Conservation (phyloP, 139 green algal species). For the Chlorella sorokiniana region DNA sequence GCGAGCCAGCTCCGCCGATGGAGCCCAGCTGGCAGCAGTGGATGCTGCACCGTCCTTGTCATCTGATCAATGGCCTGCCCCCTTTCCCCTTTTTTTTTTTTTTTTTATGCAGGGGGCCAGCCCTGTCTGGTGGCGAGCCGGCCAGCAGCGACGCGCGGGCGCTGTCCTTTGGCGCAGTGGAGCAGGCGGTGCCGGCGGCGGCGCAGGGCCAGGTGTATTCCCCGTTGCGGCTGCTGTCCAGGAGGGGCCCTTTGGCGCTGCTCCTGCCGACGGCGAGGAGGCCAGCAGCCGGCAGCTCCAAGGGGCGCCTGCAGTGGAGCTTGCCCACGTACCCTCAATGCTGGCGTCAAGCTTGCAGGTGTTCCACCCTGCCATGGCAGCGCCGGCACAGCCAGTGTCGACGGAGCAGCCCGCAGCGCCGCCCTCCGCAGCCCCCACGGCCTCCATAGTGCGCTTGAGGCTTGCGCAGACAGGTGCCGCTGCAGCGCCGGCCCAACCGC, state of each 20-base stretch:
- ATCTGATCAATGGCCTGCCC: background rate
- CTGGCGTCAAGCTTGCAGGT: background rate
- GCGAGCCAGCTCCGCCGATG: background rate
- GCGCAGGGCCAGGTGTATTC: slow-evolving; percentile 1
- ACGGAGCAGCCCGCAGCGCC: background rate
- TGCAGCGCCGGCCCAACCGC: background rate
- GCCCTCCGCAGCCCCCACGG: too few species aligned
- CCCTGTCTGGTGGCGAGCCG: background rate
- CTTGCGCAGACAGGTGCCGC: too few species aligned
- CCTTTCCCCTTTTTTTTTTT: background rate
- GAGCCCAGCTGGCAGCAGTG: background rate
- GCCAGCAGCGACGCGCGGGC: slow-evolving; percentile 16
- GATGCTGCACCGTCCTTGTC: background rate
- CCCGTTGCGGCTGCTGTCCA: background rate
- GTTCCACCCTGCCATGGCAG: background rate
- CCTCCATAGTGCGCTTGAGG: too few species aligned
- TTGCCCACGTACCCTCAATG: background rate
- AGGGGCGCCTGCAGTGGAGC: too few species aligned
- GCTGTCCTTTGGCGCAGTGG: background rate
- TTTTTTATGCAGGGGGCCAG: background rate
- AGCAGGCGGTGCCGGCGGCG: background rate
- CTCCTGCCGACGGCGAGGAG: background rate
- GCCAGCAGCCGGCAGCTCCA: slow-evolving; percentile 2
- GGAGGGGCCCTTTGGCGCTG: background rate
- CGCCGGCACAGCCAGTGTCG: too few species aligned